These are phyloP conservation scores for Telfairia occidentalis DNA, from an alignment of 331 rosid species.

Conservation along the genomic window DNA sequence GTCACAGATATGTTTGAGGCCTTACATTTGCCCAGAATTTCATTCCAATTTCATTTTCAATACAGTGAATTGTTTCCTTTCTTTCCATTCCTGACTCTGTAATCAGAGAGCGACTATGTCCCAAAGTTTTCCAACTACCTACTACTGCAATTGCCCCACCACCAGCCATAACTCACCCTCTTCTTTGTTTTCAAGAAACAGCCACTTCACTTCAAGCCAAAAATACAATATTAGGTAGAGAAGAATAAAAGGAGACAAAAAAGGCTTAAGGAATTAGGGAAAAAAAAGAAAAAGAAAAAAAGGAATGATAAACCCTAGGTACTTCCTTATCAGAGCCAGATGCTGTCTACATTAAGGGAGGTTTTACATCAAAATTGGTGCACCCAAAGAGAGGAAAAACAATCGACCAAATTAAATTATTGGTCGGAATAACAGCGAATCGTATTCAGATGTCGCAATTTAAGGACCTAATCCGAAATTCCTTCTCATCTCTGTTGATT, in stretches of 20 bases:
- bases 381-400: background rate
- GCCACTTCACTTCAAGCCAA: conserved; percentile 7
- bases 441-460: conserved; percentile 8
- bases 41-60: conserved; percentile 13
- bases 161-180: conserved; percentile 2
- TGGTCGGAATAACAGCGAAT: background rate
- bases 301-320: background rate
- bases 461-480: background rate
- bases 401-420: background rate
- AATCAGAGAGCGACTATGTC: conserved; percentile 19
- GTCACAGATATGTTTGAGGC: background rate
- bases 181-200: conserved; percentile 5
- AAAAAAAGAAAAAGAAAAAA: background rate
- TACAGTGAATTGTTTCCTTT: conserved; percentile 6
- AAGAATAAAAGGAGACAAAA: conserved; percentile 1
- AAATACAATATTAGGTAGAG: background rate
- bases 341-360: background rate
- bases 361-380: background rate
- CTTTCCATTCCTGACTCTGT: conserved; percentile 6
- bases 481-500: background rate
- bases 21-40: conserved; percentile 10
- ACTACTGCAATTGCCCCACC: background rate
- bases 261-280: background rate
- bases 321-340: background rate
- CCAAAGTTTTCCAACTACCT: conserved; percentile 10